These are phyloP conservation scores for Catenaria anguillulae DNA, from an alignment of 371 early-diverging fungal species.

Conservation along the genomic window DNA sequence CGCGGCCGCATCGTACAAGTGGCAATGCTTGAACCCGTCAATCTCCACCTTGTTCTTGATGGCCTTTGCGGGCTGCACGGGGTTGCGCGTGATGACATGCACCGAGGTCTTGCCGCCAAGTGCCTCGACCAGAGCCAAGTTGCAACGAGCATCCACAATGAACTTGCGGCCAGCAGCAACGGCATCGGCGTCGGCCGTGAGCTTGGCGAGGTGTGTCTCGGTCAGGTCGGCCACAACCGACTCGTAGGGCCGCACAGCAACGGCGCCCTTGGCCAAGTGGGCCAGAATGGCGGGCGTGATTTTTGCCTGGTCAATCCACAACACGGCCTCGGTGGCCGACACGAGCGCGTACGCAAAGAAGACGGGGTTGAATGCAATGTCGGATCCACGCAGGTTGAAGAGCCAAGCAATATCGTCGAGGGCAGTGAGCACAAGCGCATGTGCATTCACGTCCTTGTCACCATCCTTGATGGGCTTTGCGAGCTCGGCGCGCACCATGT, in stretches of 20 bases:
- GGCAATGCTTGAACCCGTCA: constrained; percentile 84
- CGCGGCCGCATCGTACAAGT: constrained; percentile 87
- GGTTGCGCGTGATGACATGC: constrained; percentile 35
- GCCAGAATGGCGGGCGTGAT: constrained; percentile 40
- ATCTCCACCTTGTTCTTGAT: constrained; percentile 88
- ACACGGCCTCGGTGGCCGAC: constrained; percentile 40
- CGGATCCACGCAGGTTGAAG: constrained; percentile 94
- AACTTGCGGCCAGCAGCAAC: constrained; percentile 15
- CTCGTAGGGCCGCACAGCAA: constrained; percentile 55
- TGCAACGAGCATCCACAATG: constrained; percentile 31
- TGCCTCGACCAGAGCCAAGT: constrained; percentile 47
- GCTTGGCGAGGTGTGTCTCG: neutral
- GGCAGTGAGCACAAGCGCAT: constrained; percentile 64
- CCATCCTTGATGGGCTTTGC: constrained; percentile 26
- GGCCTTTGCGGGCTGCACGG: constrained; percentile 64
- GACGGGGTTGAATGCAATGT: constrained; percentile 93
- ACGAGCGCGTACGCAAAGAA: constrained; percentile 88
- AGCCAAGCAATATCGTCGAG: constrained; percentile 91
- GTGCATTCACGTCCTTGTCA: constrained; percentile 29
- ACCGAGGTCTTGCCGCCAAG: constrained; percentile 23
- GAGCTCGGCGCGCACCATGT: constrained; percentile 16
- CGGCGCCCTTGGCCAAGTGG: constrained; percentile 39
- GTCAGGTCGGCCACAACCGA: constrained; percentile 60
- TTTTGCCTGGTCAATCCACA: constrained; percentile 70
- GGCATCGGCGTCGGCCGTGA: neutral